Percentiles rank a stretch among this genome's conserved stretches.
Conservation (phyloP, 2,329 filamentous ascomycete species). For the Incumbomyces delicatus region DNA sequence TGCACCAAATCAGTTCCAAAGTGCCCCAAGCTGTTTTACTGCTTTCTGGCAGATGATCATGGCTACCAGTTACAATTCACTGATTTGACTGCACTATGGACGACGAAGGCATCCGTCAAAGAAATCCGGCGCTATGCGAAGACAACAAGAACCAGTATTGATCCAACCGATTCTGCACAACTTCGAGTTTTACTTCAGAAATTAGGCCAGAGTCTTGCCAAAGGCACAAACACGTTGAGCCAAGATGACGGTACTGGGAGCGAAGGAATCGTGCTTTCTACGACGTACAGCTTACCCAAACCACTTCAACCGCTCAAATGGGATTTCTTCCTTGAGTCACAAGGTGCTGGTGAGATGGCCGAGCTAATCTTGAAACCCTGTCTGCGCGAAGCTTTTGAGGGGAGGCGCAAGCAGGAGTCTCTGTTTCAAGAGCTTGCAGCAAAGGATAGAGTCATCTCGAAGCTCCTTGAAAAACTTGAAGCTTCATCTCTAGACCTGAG, state of each 20-base stretch:
- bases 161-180: conserved; percentile 49
- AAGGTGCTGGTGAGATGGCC: conserved; percentile 33
- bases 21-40: conserved; percentile 31
- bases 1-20: conserved; percentile 19
- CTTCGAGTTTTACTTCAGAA: conserved; percentile 47
- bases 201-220: conserved; percentile 39
- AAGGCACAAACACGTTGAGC: conserved; percentile 21
- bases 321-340: conserved; percentile 38
- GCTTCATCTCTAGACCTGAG: conserved; percentile 45
- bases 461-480: conserved; percentile 50
- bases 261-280: conserved; percentile 35
- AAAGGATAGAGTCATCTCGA: conserved; percentile 51
- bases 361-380: conserved; percentile 45
- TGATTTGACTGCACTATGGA: conserved; percentile 51
- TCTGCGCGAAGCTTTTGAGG: conserved; percentile 38
- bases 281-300: conserved; percentile 42
- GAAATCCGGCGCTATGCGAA: conserved; percentile 42
- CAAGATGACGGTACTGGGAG: conserved; percentile 19
- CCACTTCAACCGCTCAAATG: conserved; percentile 46
- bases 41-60: conserved; percentile 23
- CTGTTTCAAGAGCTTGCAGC: conserved; percentile 43
- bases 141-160: conserved; percentile 45
- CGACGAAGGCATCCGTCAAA: conserved; percentile 37
- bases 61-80: conserved; percentile 47
- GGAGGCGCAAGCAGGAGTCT: conserved; percentile 38